A percentile compares a stretch with the other conserved stretches of the same genome.
Conservation (phyloP, 768 basidiomycete species). For the Suillus hirtellus region DNA sequence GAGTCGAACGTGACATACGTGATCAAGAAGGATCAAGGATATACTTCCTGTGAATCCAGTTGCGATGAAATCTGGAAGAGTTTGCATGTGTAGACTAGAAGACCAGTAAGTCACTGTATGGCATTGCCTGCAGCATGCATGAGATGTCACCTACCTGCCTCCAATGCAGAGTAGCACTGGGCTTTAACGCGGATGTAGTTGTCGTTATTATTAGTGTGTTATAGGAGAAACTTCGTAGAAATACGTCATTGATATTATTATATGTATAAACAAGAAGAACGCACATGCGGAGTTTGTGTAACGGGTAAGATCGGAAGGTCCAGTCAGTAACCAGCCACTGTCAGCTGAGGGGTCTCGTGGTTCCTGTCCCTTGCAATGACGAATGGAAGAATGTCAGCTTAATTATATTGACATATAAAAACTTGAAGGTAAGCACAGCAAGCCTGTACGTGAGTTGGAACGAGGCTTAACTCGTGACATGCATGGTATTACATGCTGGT, state of each 20-base stretch:
- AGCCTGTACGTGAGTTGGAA: neutral
- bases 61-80: neutral
- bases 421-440: slow-evolving; percentile 3
- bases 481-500: neutral
- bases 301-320: neutral
- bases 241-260: neutral
- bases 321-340: neutral
- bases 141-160: neutral
- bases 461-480: neutral
- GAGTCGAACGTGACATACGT: neutral
- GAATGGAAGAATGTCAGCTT: neutral
- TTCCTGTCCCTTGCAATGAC: neutral
- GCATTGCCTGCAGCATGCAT: neutral
- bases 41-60: neutral
- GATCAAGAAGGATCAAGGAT: neutral
- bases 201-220: neutral
- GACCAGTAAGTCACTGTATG: neutral
- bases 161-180: neutral
- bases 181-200: neutral
- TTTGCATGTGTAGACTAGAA: neutral
- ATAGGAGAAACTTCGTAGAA: neutral
- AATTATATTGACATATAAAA: neutral
- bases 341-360: neutral
- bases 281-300: neutral
- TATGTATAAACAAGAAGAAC: neutral